Evolutionary conservation across 2,329 filamentous ascomycete genomes (phyloP), one percentile per base, ranked within the genome.

Genomic region (Clonostachys byssicola): DNA sequence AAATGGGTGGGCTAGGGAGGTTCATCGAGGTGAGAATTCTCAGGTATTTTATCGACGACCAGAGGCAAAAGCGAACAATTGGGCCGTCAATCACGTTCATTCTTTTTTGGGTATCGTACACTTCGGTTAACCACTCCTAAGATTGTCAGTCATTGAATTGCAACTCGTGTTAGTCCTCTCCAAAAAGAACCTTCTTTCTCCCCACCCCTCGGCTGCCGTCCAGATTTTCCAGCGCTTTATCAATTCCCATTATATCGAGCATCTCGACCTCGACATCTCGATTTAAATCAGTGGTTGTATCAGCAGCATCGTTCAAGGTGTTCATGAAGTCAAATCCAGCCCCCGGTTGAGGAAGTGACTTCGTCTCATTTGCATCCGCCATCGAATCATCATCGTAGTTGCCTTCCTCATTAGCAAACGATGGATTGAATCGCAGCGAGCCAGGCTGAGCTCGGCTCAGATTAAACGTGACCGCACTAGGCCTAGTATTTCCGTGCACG

Each of bases 171-270:
- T 53, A 68, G 10, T 56, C 50, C 44, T 73, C 68, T 47, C 77
- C 74, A 52, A 79, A 80, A 50, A 79, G 70, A 46, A 77, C 75
- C 57, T 71, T 71, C 62, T 77, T 78, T 47, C 68, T 70, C 42
- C 73, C 74, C 47, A 66, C 68, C 34, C 68, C 70, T 42, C 73
- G 66, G 34, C 71, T 70, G 38, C 62, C 67, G 47, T 81, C 75
- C 76, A 86, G 69, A 44, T 66, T 70, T 43, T 80, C 73, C 45
- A 86, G 61, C 43, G 75, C 77, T 49, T 78, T 74, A 54, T 86
- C 82, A 56, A 86, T 83, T 54, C 81, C 80, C 73, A 83, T 78
- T 41, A 86, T 81, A 58, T 84, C 81, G 54, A 86, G 68, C 70
- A 83, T 77, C 61, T 83, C 80, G 33, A 72, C 70, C 57, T 83